Evolutionary conservation across 768 basidiomycete species (phyloP), one percentile per base, ranked within the genome.

Genomic region (Punctularia strigosozonata): DNA sequence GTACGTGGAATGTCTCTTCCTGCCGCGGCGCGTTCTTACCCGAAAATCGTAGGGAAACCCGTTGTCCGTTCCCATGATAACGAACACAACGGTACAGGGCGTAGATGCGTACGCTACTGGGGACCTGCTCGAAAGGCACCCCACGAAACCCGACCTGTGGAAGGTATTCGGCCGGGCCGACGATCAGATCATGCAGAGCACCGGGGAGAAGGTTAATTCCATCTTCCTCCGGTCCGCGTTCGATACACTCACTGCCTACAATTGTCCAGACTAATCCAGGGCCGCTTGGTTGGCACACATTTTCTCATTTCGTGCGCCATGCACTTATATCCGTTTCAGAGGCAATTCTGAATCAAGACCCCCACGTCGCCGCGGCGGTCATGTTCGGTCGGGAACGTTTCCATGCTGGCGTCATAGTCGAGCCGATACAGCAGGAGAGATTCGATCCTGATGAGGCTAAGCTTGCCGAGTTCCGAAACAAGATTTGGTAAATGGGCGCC

Each of bases 151-250:
- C 2, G 48, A 50, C 2, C 44, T 58, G 21, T 68, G 57, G 54
- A 61, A 51, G 38, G 46, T 70, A 2, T 57, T 51, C 35, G 68
- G 70, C 2, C 54, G 71, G 13, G 52, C 48, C 6, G 69, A 69
- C 40, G 69, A 71, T 40, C 67, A 69, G 46, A 63, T 71, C 28
- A 61, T 63, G 50, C 55, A 63, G 31, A 55, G 49, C 23, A 65
- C 60, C 10, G 65, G 65, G 15, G 60, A 64, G 44, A 65, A 63
- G 59, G 61, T 60, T 31, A n/a, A 34, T 28, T 28, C 13, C n/a
- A 20, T 15, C 14, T 14, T 8, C 3, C 24, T 15, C 25, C 23
- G 13, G 18, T 30, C 13, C 13, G 24, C 31, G 17, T 31, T 34
- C 2, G 13, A 4, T n/a, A n/a, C n/a, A 18, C 17, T 40, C 19